phyloP scores from a whole-genome alignment of 768 basidiomycete species.

The Suillus subluteus region DNA sequence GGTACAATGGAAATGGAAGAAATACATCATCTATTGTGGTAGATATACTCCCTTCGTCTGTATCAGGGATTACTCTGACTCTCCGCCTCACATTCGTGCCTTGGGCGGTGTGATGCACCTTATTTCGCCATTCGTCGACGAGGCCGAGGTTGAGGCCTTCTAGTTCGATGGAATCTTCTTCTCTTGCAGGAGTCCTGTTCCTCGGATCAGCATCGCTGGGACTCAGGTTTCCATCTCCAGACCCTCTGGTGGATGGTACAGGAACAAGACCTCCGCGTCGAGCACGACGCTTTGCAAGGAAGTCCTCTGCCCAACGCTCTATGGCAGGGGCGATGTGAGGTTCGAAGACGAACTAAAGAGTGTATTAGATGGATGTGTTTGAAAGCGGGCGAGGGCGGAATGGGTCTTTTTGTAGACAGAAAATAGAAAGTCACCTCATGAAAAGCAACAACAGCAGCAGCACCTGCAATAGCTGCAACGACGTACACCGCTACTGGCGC shows the following conservation, averaged over 20 bases:
- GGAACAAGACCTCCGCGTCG: constrained; percentile 28
- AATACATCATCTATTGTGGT: constrained; percentile 54
- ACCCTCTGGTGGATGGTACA: constrained; percentile 24
- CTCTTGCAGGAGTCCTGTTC: constrained; percentile 22
- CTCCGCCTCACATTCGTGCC: not conserved
- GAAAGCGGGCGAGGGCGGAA: not conserved
- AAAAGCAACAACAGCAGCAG: constrained; percentile 55
- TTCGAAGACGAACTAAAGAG: constrained; percentile 63
- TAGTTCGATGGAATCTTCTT: constrained; percentile 46
- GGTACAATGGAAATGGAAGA: constrained; percentile 4
- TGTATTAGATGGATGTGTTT: not conserved
- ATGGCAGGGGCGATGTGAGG: constrained; percentile 68
- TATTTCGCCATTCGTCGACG: constrained; percentile 51
- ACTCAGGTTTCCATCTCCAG: constrained; percentile 10
- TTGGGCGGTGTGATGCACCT: constrained; percentile 34
- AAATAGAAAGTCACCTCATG: constrained; percentile 50
- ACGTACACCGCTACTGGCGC: constrained; percentile 49
- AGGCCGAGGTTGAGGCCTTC: constrained; percentile 52
- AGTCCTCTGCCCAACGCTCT: constrained; percentile 46
- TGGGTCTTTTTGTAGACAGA: not conserved
- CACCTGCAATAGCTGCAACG: constrained; percentile 50
- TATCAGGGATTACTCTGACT: constrained; percentile 17
- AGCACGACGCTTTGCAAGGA: constrained; percentile 30
- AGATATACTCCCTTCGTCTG: constrained; percentile 15
- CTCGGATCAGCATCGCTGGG: constrained; percentile 20